Conservation (phyloP, 257 asterid species). For the Datura wrightii region DNA sequence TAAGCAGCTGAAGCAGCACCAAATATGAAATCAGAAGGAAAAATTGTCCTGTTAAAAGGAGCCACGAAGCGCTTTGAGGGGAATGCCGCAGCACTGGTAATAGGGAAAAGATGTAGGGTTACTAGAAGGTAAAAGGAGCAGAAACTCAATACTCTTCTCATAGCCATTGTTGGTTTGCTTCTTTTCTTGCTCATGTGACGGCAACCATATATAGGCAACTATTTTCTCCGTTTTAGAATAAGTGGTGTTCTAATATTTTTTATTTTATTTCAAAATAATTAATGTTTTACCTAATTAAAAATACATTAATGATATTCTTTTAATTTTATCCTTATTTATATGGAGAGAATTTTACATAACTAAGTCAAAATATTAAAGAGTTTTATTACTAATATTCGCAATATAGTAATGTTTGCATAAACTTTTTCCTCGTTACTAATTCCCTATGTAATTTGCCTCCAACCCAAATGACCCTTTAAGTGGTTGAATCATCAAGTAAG, state of each 20-base stretch:
- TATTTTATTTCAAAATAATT: too few relatives aligned
- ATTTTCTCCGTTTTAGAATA: too few relatives aligned
- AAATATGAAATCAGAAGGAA: constrained; percentile 33
- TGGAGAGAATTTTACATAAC: too few relatives aligned
- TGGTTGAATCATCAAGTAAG: neutral
- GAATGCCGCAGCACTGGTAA: constrained; percentile 20
- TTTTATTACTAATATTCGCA: too few relatives aligned
- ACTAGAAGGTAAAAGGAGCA: neutral
- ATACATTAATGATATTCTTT: too few relatives aligned
- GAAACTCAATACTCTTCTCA: neutral
- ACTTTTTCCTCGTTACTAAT: neutral
- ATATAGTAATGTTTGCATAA: too few relatives aligned
- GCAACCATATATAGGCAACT: neutral
- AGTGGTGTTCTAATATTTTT: too few relatives aligned
- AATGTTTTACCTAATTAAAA: too few relatives aligned
- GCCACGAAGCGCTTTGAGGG: neutral
- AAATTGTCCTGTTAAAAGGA: constrained; percentile 29
- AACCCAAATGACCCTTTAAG: neutral
- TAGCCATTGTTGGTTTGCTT: constrained; percentile 19
- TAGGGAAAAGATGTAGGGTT: neutral
- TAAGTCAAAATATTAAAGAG: too few relatives aligned
- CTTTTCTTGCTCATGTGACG: neutral
- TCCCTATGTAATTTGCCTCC: neutral
- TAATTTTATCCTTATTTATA: too few relatives aligned
- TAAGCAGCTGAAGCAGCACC: constrained; percentile 38